These are phyloP conservation scores for Boechera divaricarpa DNA, from an alignment of 345 rosid species.

Conservation along the genomic window DNA sequence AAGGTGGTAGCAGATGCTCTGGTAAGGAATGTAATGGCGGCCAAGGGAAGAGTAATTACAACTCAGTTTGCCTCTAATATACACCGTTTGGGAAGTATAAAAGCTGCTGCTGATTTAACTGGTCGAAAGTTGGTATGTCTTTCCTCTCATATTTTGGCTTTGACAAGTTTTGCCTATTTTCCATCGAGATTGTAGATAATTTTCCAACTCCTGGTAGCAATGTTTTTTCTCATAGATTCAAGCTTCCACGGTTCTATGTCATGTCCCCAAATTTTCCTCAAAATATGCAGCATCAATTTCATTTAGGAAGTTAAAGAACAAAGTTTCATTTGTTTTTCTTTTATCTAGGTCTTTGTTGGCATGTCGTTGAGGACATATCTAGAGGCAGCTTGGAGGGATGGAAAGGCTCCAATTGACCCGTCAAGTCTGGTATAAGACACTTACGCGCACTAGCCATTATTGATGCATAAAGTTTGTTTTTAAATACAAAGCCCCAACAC, in stretches of 20 bases:
- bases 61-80: slow-evolving; percentile 98
- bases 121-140: slow-evolving; percentile 84
- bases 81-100: slow-evolving; percentile 96
- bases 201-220: slow-evolving; percentile 10
- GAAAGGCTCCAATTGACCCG: slow-evolving; percentile 95
- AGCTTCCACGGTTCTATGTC: slow-evolving; percentile 3
- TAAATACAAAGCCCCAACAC: background rate
- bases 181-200: background rate
- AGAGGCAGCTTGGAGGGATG: slow-evolving; percentile 99
- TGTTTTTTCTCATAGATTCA: background rate
- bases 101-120: slow-evolving; percentile 94
- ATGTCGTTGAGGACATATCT: slow-evolving; percentile 97
- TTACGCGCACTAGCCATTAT: background rate
- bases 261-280: background rate
- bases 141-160: slow-evolving; percentile 18
- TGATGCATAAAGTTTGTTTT: slow-evolving; percentile 27
- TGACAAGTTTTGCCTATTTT: slow-evolving; percentile 1
- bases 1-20: slow-evolving; percentile 83
- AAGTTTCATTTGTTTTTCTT: slow-evolving; percentile 4
- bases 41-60: slow-evolving; percentile 92
- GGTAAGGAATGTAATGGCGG: slow-evolving; percentile 72
- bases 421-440: slow-evolving; percentile 75
- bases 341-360: slow-evolving; percentile 84
- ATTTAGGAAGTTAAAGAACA: slow-evolving; percentile 20
- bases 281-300: background rate